phyloP scores from a whole-genome alignment of 208 protist species.

The Strigomonas galati region DNA sequence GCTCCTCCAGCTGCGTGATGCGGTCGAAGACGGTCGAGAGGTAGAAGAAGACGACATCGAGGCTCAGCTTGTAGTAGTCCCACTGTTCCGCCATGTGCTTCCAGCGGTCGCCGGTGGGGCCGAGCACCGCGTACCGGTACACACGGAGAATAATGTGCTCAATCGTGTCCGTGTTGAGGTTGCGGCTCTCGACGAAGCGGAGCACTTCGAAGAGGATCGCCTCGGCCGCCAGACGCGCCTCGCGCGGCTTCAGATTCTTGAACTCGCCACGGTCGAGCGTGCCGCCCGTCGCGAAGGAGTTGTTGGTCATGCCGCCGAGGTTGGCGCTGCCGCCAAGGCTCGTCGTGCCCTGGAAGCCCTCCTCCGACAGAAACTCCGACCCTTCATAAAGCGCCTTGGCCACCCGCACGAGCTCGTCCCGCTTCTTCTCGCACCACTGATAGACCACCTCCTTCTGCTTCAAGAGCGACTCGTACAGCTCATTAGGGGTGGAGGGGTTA shows the following conservation, averaged over 20 bases:
- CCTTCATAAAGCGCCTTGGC: constrained; percentile 53
- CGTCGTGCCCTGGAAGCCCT: constrained; percentile 27
- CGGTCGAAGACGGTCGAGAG: constrained; percentile 77
- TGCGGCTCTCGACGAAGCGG: constrained; percentile 79
- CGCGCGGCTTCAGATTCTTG: constrained; percentile 35
- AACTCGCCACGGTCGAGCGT: neutral
- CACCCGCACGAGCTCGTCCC: constrained; percentile 53
- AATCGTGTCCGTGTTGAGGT: constrained; percentile 85
- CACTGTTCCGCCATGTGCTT: constrained; percentile 62
- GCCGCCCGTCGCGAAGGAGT: neutral
- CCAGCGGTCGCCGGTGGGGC: constrained; percentile 77
- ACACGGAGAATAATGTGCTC: constrained; percentile 84
- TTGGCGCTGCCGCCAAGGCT: neutral
- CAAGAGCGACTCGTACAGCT: constrained; percentile 69
- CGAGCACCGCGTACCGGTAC: constrained; percentile 84
- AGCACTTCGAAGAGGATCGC: constrained; percentile 75
- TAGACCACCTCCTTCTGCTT: constrained; percentile 69
- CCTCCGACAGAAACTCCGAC: constrained; percentile 58
- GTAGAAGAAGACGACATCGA: constrained; percentile 70
- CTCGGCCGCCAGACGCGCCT: constrained; percentile 69
- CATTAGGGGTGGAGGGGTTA: constrained; percentile 74
- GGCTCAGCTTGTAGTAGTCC: constrained; percentile 55
- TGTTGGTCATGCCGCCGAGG: neutral
- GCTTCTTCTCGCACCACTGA: constrained; percentile 67
- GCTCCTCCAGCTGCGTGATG: constrained; percentile 62